A percentile compares a stretch with the other conserved stretches of the same genome.
These are phyloP conservation scores for Pulicaria dysenterica DNA, from an alignment of 129 eudicot genomes.

Conservation along the genomic window DNA sequence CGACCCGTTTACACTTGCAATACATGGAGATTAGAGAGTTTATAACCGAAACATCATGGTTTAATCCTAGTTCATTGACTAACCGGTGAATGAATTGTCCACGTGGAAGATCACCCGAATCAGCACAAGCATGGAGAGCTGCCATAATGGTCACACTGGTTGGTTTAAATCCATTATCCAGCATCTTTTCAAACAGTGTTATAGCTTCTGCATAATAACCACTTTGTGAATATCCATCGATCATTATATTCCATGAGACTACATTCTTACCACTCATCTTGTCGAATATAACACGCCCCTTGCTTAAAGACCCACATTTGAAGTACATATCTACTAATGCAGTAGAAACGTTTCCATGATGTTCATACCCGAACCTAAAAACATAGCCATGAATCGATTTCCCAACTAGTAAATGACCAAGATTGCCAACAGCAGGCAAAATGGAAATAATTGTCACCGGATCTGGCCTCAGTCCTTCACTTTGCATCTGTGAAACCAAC, in stretches of 20 bases:
- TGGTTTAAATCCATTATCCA: constrained; percentile 68
- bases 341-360: constrained; percentile 63
- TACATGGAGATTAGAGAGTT: constrained; percentile 93
- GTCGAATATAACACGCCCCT: constrained; percentile 61
- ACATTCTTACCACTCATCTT: constrained; percentile 54
- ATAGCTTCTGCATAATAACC: constrained; percentile 81
- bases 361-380: constrained; percentile 53
- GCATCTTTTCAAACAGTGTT: constrained; percentile 67
- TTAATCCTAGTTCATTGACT: constrained; percentile 45
- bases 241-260: constrained; percentile 90
- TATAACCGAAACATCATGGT: constrained; percentile 54
- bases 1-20: constrained; percentile 75
- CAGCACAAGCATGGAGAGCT: constrained; percentile 82
- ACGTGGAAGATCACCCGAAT: constrained; percentile 53
- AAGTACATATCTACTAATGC: constrained; percentile 79
- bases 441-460: constrained; percentile 58
- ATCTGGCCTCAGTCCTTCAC: constrained; percentile 60
- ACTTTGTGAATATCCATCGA: constrained; percentile 74
- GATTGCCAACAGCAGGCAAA: constrained; percentile 64
- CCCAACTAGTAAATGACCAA: constrained; percentile 55
- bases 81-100: constrained; percentile 63
- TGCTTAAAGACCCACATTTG: constrained; percentile 61
- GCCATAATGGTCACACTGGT: constrained; percentile 79
- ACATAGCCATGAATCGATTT: constrained; percentile 70
- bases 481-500: constrained; percentile 57